These are phyloP conservation scores for Cryptococcus hybrid DNA, from an alignment of 1,284 basidiomycete genomes.

Conservation along the genomic window DNA sequence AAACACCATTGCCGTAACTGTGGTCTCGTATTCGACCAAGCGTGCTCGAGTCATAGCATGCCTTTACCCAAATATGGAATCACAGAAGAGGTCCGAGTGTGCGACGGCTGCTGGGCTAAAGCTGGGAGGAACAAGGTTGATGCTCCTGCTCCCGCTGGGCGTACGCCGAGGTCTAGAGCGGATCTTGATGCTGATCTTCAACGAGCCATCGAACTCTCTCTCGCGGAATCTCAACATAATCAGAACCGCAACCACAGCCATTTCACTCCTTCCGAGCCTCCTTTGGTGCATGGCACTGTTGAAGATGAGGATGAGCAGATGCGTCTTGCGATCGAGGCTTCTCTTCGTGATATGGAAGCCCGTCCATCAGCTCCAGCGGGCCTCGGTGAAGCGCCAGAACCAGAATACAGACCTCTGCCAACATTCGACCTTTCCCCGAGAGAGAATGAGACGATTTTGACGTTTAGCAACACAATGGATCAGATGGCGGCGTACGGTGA, in stretches of 20 bases:
- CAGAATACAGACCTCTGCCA: slow-evolving; percentile 54
- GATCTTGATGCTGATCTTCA: slow-evolving; percentile 86
- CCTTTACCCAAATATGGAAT: slow-evolving; percentile 93
- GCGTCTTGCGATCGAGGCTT: slow-evolving; percentile 92
- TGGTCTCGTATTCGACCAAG: slow-evolving; percentile 93
- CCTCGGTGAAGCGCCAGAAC: slow-evolving; percentile 52
- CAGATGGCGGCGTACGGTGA: slow-evolving; percentile 77
- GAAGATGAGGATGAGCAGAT: slow-evolving; percentile 94
- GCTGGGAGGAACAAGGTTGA: slow-evolving; percentile 51
- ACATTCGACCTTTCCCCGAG: slow-evolving; percentile 74
- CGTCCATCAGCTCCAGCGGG: slow-evolving; percentile 72
- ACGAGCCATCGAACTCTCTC: slow-evolving; percentile 86
- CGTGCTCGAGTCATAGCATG: slow-evolving; percentile 83
- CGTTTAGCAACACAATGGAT: slow-evolving; percentile 84
- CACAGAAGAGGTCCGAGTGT: slow-evolving; percentile 88
- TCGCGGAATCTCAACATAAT: slow-evolving; percentile 68
- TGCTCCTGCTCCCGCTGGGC: slow-evolving; percentile 39
- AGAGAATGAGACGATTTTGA: slow-evolving; percentile 79
- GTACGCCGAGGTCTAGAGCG: slow-evolving; percentile 30
- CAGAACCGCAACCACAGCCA: slow-evolving; percentile 37
- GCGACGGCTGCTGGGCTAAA: slow-evolving; percentile 83
- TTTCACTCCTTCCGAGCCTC: slow-evolving; percentile 63
- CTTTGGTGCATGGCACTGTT: slow-evolving; percentile 54
- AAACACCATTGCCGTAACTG: slow-evolving; percentile 99
- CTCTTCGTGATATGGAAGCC: slow-evolving; percentile 76